Evolutionary conservation across 192 early-diverging fungal genomes (phyloP).

Genomic region (Coemansia guatemalensis): DNA sequence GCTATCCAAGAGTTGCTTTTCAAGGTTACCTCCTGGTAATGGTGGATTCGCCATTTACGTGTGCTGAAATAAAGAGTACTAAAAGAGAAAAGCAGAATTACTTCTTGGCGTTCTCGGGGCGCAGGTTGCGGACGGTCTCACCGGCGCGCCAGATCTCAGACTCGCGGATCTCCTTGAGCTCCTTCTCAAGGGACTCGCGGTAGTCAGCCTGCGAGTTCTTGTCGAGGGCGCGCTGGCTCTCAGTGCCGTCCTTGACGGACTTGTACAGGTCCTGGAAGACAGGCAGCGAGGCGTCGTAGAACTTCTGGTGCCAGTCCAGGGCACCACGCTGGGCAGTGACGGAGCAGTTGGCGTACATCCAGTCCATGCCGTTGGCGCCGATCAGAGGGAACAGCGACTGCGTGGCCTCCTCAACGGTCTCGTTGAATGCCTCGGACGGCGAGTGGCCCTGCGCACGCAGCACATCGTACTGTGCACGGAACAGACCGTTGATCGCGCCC

Average conservation of each 20-base stretch:
- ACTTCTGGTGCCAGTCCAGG: constrained; percentile 94
- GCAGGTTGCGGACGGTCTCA: constrained; percentile 79
- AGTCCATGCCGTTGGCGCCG: constrained; percentile 95
- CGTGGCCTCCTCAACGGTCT: constrained; percentile 98
- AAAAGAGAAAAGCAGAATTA: neutral
- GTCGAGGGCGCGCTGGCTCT: constrained; percentile 80
- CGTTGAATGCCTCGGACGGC: constrained; percentile 98
- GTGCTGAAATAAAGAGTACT: neutral
- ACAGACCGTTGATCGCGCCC: constrained; percentile 97
- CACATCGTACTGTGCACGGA: constrained; percentile 96
- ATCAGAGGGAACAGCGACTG: constrained; percentile 97
- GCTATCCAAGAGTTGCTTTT: neutral
- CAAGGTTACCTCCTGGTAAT: neutral
- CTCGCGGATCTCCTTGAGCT: constrained; percentile 86
- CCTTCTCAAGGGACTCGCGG: constrained; percentile 87
- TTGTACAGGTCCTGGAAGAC: constrained; percentile 91
- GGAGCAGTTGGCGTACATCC: constrained; percentile 98
- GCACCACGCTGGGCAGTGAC: constrained; percentile 96
- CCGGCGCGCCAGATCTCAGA: constrained; percentile 94
- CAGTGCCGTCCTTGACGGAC: constrained; percentile 81
- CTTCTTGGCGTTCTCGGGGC: constrained; percentile 81
- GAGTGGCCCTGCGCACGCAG: constrained; percentile 90
- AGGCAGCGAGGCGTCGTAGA: constrained; percentile 90
- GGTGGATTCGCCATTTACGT: neutral
- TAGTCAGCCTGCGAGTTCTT: constrained; percentile 91